phyloP scores from a whole-genome alignment of 2,329 filamentous ascomycete genomes.

The Aspergillus udagawae region DNA sequence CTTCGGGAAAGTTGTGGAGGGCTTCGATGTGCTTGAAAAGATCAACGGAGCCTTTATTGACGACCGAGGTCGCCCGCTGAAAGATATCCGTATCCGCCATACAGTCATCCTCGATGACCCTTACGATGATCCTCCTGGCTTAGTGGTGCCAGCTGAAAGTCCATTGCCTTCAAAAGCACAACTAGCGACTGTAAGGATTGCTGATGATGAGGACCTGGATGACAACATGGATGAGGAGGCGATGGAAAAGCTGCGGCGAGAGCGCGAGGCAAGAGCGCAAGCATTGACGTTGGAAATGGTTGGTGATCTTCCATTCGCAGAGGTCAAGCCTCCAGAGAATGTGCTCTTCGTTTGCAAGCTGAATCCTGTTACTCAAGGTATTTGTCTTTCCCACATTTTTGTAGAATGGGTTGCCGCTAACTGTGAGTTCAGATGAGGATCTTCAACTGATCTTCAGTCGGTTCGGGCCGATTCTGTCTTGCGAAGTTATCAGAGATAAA shows the following conservation, averaged over 20 bases:
- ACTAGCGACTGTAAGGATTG: constrained; percentile 85
- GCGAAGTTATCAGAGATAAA: constrained; percentile 91
- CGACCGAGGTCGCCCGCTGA: constrained; percentile 77
- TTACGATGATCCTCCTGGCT: constrained; percentile 72
- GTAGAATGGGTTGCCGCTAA: constrained; percentile 3
- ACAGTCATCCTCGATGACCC: constrained; percentile 90
- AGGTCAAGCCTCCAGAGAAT: constrained; percentile 96
- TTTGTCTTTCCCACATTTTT: constrained; percentile 4
- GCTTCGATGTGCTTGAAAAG: constrained; percentile 89
- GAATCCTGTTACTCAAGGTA: constrained; percentile 83
- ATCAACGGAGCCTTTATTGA: constrained; percentile 89
- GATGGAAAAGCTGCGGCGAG: constrained; percentile 72
- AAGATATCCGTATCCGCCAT: constrained; percentile 92
- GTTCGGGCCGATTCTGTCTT: constrained; percentile 91
- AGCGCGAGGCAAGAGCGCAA: constrained; percentile 88
- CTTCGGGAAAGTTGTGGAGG: constrained; percentile 93
- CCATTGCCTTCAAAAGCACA: constrained; percentile 80
- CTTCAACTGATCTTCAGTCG: constrained; percentile 94
- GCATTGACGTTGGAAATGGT: constrained; percentile 96
- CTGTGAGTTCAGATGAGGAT: constrained; percentile 64
- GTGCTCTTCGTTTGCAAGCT: constrained; percentile 97
- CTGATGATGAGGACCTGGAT: constrained; percentile 78
- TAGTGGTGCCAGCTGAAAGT: constrained; percentile 73
- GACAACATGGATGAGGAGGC: constrained; percentile 76
- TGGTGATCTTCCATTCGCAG: constrained; percentile 92